A percentile compares a stretch with the other conserved stretches of the same genome.
phyloP scores from a whole-genome alignment of 2,329 filamentous ascomycete genomes.

The Fusarium austroafricanum region DNA sequence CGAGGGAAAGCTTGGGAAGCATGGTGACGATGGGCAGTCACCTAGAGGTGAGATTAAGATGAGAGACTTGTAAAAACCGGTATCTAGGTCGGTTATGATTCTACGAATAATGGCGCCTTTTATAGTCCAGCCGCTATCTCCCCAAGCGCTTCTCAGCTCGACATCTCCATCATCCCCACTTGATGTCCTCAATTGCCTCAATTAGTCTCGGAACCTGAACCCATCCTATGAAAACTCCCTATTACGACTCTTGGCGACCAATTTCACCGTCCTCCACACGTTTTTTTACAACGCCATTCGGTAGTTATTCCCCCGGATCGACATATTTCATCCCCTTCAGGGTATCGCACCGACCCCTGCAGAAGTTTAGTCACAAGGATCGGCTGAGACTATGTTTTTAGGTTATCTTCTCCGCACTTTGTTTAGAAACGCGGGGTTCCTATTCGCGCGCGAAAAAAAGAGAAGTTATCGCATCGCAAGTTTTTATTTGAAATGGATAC shows the following conservation, averaged over 20 bases:
- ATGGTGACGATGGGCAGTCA: neutral
- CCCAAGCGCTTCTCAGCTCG: neutral
- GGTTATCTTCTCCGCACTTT: conserved; percentile 21
- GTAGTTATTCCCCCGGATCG: conserved; percentile 27
- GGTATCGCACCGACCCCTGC: conserved; percentile 21
- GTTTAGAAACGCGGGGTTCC: neutral
- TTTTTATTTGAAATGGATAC: neutral
- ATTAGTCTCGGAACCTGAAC: neutral
- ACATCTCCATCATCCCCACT: neutral
- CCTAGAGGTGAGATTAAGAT: neutral
- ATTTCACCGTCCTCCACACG: no score
- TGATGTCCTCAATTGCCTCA: neutral
- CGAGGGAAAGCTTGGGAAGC: conserved; percentile 6
- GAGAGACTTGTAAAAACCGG: neutral
- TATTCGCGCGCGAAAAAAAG: conserved; percentile 27
- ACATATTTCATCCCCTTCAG: conserved; percentile 7
- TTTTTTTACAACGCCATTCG: conserved; percentile 25
- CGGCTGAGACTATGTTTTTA: conserved; percentile 1
- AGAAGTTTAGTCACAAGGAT: neutral
- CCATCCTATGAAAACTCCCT: neutral
- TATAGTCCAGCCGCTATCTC: neutral
- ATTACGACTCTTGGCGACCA: conserved; percentile 13
- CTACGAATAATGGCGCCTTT: neutral
- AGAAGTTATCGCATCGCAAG: neutral
- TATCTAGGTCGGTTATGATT: no score